phyloP scores from a whole-genome alignment of 2,329 filamentous ascomycete species.

The Achaetomium macrosporum region DNA sequence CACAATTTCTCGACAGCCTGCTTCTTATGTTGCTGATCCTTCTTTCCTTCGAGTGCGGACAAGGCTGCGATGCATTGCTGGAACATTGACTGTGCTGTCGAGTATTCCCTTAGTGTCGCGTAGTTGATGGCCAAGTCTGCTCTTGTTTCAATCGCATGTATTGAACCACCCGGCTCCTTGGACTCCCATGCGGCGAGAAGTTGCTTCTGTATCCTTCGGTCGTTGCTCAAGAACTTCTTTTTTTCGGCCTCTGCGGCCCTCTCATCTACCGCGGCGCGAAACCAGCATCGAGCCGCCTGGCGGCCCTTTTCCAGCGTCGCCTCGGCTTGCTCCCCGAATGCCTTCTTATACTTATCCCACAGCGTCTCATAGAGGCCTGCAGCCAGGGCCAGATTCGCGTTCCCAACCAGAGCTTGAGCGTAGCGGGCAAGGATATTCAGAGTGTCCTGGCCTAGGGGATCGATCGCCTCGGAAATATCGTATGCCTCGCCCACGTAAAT shows the following conservation, averaged over 20 bases:
- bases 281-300: background rate
- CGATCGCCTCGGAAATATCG: background rate
- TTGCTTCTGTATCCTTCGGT: background rate
- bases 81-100: background rate
- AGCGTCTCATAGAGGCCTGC: background rate
- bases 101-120: background rate
- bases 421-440: background rate
- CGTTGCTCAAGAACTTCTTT: background rate
- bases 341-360: background rate
- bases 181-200: background rate
- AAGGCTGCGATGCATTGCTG: background rate
- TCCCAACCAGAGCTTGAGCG: background rate
- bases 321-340: background rate
- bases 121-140: background rate
- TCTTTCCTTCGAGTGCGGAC: background rate
- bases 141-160: background rate
- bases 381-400: background rate
- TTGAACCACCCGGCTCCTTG: background rate
- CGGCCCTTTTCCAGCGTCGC: background rate
- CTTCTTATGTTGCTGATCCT: background rate
- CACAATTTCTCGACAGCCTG: background rate
- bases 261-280: background rate
- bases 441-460: background rate
- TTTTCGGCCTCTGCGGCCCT: background rate
- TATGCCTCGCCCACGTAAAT: background rate